These are phyloP conservation scores for Podila clonocystis DNA, from an alignment of 192 early-diverging fungal genomes.

Conservation along the genomic window DNA sequence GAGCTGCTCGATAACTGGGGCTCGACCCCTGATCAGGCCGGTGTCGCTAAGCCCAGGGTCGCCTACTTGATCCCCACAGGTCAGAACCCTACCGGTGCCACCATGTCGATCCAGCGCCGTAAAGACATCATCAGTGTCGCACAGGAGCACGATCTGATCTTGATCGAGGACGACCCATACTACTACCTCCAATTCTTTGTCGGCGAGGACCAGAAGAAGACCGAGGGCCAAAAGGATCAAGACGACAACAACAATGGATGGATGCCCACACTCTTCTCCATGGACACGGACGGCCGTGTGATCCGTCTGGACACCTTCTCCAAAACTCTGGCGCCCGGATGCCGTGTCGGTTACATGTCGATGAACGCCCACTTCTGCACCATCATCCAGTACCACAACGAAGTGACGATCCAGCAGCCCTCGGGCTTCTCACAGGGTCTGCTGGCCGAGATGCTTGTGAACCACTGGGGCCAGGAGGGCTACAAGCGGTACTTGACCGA, in stretches of 20 bases:
- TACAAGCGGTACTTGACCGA: constrained; percentile 71
- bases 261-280: constrained; percentile 78
- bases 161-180: constrained; percentile 94
- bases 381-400: constrained; percentile 80
- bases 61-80: constrained; percentile 85
- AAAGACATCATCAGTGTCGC: constrained; percentile 77
- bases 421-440: constrained; percentile 80
- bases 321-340: constrained; percentile 84
- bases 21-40: constrained; percentile 41
- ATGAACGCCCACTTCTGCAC: constrained; percentile 68
- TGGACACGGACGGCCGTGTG: constrained; percentile 86
- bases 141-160: constrained; percentile 75
- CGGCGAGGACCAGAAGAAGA: constrained; percentile 29
- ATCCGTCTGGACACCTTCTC: constrained; percentile 90
- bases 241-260: constrained; percentile 40
- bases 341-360: constrained; percentile 79
- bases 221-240: constrained; percentile 3
- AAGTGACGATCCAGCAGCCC: constrained; percentile 83
- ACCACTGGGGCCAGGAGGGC: constrained; percentile 78
- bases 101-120: constrained; percentile 79
- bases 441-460: constrained; percentile 68
- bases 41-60: constrained; percentile 53
- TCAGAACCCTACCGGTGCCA: constrained; percentile 89
- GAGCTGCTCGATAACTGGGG: constrained; percentile 52
- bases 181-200: constrained; percentile 82